These are phyloP conservation scores for Mycena kentingensis DNA, from an alignment of 768 basidiomycete genomes.

Conservation along the genomic window DNA sequence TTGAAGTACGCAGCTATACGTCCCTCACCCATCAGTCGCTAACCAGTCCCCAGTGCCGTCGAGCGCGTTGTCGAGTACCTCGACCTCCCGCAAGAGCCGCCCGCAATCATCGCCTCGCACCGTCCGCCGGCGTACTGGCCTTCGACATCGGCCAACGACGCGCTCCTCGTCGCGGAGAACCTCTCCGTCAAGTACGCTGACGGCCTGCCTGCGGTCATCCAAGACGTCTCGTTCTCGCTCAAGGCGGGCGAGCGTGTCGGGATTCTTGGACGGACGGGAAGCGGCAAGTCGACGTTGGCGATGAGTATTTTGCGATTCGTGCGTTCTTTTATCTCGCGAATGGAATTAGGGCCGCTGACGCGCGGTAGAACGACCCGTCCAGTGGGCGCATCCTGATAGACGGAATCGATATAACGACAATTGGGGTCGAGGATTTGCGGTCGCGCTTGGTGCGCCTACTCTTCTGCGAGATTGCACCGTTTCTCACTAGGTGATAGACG, in stretches of 20 bases:
- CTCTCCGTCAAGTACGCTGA: constrained; percentile 82
- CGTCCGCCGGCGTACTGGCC: constrained; percentile 94
- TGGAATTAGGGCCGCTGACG: no score
- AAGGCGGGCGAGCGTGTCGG: constrained; percentile 77
- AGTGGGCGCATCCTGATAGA: constrained; percentile 64
- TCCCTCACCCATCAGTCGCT: constrained; percentile 1
- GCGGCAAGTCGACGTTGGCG: constrained; percentile 64
- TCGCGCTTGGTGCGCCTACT: constrained; percentile 12
- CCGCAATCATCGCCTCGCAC: constrained; percentile 68
- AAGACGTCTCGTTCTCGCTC: constrained; percentile 73
- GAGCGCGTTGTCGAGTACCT: constrained; percentile 92
- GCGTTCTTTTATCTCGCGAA: no score
- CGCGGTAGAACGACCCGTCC: constrained; percentile 54
- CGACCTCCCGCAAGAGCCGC: constrained; percentile 87
- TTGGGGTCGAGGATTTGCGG: constrained; percentile 51
- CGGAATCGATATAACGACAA: constrained; percentile 66
- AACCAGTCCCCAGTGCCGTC: constrained; percentile 58
- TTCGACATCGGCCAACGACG: constrained; percentile 60
- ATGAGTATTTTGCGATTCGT: constrained; percentile 69
- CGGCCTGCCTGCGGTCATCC: constrained; percentile 80
- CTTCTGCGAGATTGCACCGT: fast-evolving
- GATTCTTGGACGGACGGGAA: constrained; percentile 75
- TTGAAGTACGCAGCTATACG: constrained; percentile 62
- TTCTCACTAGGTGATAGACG: constrained; percentile 34
- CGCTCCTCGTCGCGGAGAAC: constrained; percentile 71